A percentile compares a stretch with the other conserved stretches of the same genome.
Evolutionary conservation across 257 asterid species (phyloP).

Genomic region (Voacanga thouarsii): DNA sequence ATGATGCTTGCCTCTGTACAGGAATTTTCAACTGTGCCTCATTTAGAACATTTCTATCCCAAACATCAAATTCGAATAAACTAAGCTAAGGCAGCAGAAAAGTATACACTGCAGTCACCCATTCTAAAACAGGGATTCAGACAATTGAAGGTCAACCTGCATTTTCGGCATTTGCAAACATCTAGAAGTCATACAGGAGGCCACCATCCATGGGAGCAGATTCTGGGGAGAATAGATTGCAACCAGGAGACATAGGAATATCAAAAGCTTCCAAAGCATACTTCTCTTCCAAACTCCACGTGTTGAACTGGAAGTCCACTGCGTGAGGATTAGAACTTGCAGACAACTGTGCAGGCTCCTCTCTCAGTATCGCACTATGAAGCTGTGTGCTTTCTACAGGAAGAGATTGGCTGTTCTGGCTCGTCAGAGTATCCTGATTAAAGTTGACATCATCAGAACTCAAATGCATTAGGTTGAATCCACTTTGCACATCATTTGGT

Average conservation of each 20-base stretch:
- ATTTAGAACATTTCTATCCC: not conserved
- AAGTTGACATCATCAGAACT: conserved; percentile 25
- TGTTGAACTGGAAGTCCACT: conserved; percentile 28
- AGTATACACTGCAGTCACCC: not conserved
- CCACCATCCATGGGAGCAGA: conserved; percentile 37
- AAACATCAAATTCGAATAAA: not conserved
- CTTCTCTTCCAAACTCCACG: conserved; percentile 40
- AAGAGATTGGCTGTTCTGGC: conserved; percentile 26
- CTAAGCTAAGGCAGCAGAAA: not conserved
- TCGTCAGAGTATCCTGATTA: conserved; percentile 26
- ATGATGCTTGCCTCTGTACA: conserved; percentile 8
- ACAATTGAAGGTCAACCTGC: not conserved
- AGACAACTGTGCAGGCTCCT: conserved; percentile 28
- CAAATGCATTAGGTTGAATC: conserved; percentile 23
- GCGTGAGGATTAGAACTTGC: conserved; percentile 23
- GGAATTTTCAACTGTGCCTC: not conserved
- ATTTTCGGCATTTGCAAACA: not conserved
- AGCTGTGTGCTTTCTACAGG: conserved; percentile 23
- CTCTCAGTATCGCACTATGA: conserved; percentile 3
- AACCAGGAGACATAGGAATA: conserved; percentile 30
- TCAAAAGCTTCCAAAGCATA: conserved; percentile 31
- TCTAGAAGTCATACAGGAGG: conserved; percentile 28
- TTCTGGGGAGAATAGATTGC: conserved; percentile 43
- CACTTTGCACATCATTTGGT: conserved; percentile 20
- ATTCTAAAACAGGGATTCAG: not conserved